Conservation (phyloP, 1,284 basidiomycete species). For the Anthracocystis panici-leucophaei region DNA sequence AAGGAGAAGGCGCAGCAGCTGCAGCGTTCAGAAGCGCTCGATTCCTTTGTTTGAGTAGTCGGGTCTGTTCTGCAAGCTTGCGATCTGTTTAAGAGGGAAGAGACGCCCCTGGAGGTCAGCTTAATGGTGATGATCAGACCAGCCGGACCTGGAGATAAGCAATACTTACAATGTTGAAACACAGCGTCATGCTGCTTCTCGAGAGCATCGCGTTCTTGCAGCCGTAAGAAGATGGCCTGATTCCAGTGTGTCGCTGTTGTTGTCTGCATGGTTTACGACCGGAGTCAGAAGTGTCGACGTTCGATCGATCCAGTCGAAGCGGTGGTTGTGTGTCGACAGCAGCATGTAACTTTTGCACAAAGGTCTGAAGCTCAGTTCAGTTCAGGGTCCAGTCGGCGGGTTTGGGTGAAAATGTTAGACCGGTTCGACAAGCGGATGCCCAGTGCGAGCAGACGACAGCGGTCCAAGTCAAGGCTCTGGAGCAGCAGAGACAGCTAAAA, state of each 20-base stretch:
- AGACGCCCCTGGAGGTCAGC: neutral
- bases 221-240: slow-evolving; percentile 48
- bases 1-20: slow-evolving; percentile 25
- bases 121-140: too few species aligned
- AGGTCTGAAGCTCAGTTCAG: too few species aligned
- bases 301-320: slow-evolving; percentile 3
- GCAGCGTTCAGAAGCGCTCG: slow-evolving; percentile 47
- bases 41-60: slow-evolving; percentile 52
- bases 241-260: slow-evolving; percentile 50
- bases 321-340: too few species aligned
- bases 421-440: too few species aligned
- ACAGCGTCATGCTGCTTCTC: slow-evolving; percentile 57
- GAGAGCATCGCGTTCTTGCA: slow-evolving; percentile 55
- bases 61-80: slow-evolving; percentile 48
- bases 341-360: too few species aligned
- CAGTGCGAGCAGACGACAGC: too few species aligned
- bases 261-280: slow-evolving; percentile 10
- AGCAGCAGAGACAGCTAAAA: too few species aligned
- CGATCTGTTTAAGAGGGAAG: slow-evolving; percentile 24
- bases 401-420: too few species aligned
- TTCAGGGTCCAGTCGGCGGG: too few species aligned
- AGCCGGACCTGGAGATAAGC: neutral
- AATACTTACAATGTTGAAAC: slow-evolving; percentile 49
- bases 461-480: too few species aligned
- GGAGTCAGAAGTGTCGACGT: neutral